Conservation (phyloP, 1,284 basidiomycete genomes). For the Ceratorhiza oryzae-sativae region DNA sequence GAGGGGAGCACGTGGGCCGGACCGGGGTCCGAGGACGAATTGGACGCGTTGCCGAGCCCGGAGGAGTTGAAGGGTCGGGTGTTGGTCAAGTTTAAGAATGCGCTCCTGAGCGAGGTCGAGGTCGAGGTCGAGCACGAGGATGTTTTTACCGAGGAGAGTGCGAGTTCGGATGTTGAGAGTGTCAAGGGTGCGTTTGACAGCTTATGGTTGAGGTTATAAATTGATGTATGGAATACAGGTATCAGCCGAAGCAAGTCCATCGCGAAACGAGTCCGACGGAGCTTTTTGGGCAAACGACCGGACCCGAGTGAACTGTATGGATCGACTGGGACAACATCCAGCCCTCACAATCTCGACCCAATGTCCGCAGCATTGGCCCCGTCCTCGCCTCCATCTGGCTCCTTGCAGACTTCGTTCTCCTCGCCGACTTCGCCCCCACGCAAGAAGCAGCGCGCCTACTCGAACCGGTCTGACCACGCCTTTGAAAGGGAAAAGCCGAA, state of each 20-base stretch:
- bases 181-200: conserved; percentile 31
- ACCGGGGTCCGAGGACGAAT: conserved; percentile 48
- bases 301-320: conserved; percentile 14
- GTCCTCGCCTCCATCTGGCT: background rate
- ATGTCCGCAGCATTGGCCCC: conserved; percentile 4
- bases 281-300: conserved; percentile 37
- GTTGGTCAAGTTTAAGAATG: conserved; percentile 76
- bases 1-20: conserved; percentile 52
- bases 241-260: background rate
- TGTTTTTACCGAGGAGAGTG: conserved; percentile 49
- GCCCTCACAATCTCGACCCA: conserved; percentile 5
- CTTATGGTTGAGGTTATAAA: background rate
- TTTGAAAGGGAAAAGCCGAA: conserved; percentile 46
- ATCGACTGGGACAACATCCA: background rate
- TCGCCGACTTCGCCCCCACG: conserved; percentile 22
- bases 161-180: conserved; percentile 48
- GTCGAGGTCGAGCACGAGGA: conserved; percentile 48
- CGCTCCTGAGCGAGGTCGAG: conserved; percentile 55
- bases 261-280: conserved; percentile 14
- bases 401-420: background rate
- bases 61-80: conserved; percentile 83
- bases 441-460: conserved; percentile 31
- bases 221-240: conserved; percentile 17
- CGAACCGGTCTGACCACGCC: conserved; percentile 5
- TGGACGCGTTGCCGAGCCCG: conserved; percentile 81